Percentiles rank a stretch among this genome's conserved stretches.
phyloP scores from a whole-genome alignment of 495 filamentous ascomycete species.

The Ascodesmis nigricans region DNA sequence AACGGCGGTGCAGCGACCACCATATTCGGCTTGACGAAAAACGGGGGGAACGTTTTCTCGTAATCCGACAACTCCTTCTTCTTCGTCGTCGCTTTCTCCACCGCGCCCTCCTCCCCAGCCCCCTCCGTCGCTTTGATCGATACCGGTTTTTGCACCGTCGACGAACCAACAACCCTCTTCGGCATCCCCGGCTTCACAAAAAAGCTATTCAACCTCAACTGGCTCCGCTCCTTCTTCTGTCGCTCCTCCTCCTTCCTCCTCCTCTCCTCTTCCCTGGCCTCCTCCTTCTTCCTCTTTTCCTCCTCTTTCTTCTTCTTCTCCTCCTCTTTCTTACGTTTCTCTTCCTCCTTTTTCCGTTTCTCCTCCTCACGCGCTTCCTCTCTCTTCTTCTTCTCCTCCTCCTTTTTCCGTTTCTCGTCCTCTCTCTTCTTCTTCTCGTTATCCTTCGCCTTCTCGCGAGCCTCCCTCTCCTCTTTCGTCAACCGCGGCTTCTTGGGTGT shows the following conservation, averaged over 20 bases:
- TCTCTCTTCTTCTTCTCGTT: slow-evolving; percentile 27
- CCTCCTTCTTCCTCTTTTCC: slow-evolving; percentile 37
- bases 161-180: no score
- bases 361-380: slow-evolving; percentile 28
- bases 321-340: slow-evolving; percentile 28
- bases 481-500: slow-evolving; percentile 38
- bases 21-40: slow-evolving; percentile 38
- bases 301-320: slow-evolving; percentile 40
- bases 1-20: slow-evolving; percentile 1
- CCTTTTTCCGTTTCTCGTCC: slow-evolving; percentile 26
- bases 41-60: slow-evolving; percentile 49
- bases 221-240: slow-evolving; percentile 39
- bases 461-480: slow-evolving; percentile 32
- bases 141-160: no score
- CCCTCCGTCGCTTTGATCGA: no score
- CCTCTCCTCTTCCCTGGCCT: slow-evolving; percentile 41
- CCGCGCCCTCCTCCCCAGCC: no score
- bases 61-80: slow-evolving; percentile 35
- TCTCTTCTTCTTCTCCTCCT: slow-evolving; percentile 28
- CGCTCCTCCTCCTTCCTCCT: slow-evolving; percentile 37
- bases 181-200: slow-evolving; percentile 29
- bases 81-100: no score
- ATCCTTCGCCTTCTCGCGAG: slow-evolving; percentile 25
- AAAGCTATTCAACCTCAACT: slow-evolving; percentile 35
- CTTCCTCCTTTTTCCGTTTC: slow-evolving; percentile 25